Base-by-base conservation (phyloP, 371 early-diverging fungal genomes). In the Mortierella sp. region DNA sequence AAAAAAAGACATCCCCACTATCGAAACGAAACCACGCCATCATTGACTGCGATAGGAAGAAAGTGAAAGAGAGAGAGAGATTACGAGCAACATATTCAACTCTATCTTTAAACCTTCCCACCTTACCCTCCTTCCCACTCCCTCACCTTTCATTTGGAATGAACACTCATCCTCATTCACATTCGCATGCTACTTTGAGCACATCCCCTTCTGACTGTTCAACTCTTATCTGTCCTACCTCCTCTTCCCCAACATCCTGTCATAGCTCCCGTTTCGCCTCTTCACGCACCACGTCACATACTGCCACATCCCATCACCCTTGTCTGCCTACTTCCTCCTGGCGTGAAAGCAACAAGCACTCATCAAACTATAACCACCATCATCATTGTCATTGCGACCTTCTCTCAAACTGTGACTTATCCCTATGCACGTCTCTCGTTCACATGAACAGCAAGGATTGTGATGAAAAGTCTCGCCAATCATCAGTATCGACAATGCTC, bases 381-480 rank as follows among this genome's bases (percentile, higher is more conserved):
- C 43, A 43, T 15, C 43, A 15, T 10, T 43, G 43, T 15, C 43
- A 43, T 15, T 43, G 15, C 52, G 48, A 28, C 16, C 63, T 45
- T 52, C 52, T 21, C 7, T 64, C 22, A 53, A 57, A 38, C 22
- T 32, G 28, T 4, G 32, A 66, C 11, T 21, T 7, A 43, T 19
- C 66, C 32, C 11, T 32, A 66, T 66, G 66, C 40, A 66, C 57
- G 66, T 66, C 66, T 58, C 45, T 58, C 4, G 43, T 57, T 58
- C 66, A 45, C 33, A 58, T 58, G 58, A 45, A 45, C 45, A 40
- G 58, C 45, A 40, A 55, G 40, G 57, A 65, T 21, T 55, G 57
- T 41, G 66, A 57, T 32, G 13, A 45, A 36, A 58, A 28, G n/a
- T 24, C 58, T 15, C n/a, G n/a, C 38, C 32, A 48, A 52, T 36